Evolutionary conservation across 73 alveolate genomes (phyloP), one percentile per base, ranked within the genome.

Genomic region (Tetrahymena borealis): DNA sequence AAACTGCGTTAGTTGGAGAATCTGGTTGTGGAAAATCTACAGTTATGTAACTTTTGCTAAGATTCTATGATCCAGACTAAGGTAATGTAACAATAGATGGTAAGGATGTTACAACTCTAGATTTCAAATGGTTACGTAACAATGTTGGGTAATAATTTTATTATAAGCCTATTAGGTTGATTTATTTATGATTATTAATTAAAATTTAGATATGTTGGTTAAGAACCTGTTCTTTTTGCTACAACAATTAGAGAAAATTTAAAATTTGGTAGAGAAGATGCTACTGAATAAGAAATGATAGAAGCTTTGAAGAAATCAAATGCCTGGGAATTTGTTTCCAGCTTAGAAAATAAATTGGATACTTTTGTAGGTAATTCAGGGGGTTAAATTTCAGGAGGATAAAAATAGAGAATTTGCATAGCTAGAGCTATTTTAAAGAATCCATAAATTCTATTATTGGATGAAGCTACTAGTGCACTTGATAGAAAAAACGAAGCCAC

Each of bases 1-100:
- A 96, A 39, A 95, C 97, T 32, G 99, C 99, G 60, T 93, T 98
- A 40, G 99, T 98, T 39, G 99, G 99, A 4, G 97, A 97, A 78
- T 96, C 99, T 13, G 99, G 99, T 15, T 91, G 94, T 77, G 94
- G 94, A 7, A 91, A 91, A 78, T 91, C 94, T n/a, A 91, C 94
- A 5, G 91, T 91, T 5, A 91, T 91, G 94, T 24, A 91, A 20
- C 91, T 91, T 6, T 39, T 91, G n/a, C 77, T 77, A 78, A 43
- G 94, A 32, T 91, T 91, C 31, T 91, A 91, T 35, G 94, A 91
- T 60, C 90, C 91, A 41, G 94, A 91, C 20, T 32, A 33, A 35
- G 94, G 94, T 31, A 33, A 11, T 3, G 91, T 91, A 7, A 24
- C 90, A 4, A 77, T 91, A 5, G 94, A 90, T 33, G 98, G 96